phyloP scores from a whole-genome alignment of 331 rosid species.

The Malus hybrid region DNA sequence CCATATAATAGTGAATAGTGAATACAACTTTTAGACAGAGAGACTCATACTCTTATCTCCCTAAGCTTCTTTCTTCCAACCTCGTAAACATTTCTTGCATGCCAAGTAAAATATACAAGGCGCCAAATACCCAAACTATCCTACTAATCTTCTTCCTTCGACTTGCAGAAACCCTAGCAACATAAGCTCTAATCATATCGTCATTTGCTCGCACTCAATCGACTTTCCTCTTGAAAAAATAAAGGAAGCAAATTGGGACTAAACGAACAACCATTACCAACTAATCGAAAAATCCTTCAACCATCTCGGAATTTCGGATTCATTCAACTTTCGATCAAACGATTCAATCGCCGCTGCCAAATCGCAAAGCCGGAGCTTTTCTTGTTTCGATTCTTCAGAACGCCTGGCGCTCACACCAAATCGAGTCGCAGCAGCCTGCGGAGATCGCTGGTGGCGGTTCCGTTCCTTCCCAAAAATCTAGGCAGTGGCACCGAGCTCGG shows the following conservation, averaged over 20 bases:
- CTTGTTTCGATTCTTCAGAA: too few species aligned
- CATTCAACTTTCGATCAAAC: not conserved
- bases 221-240: constrained; percentile 66
- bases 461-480: constrained; percentile 42
- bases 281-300: not conserved
- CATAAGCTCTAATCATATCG: not conserved
- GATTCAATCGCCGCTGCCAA: not conserved
- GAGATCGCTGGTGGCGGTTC: constrained; percentile 44
- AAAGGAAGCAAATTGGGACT: constrained; percentile 36
- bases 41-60: not conserved
- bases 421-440: constrained; percentile 60
- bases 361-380: not conserved
- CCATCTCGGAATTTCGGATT: not conserved
- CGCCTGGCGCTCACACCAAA: constrained; percentile 13
- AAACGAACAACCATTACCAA: constrained; percentile 14
- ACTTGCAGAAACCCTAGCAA: not conserved
- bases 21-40: too few species aligned
- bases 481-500: constrained; percentile 78
- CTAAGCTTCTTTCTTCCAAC: not conserved
- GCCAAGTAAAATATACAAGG: not conserved
- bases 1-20: not conserved
- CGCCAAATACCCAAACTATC: not conserved
- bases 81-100: not conserved
- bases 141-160: not conserved
- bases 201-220: constrained; percentile 19